Conservation (phyloP, 345 rosid species). For the Eutrema yunnanense region DNA sequence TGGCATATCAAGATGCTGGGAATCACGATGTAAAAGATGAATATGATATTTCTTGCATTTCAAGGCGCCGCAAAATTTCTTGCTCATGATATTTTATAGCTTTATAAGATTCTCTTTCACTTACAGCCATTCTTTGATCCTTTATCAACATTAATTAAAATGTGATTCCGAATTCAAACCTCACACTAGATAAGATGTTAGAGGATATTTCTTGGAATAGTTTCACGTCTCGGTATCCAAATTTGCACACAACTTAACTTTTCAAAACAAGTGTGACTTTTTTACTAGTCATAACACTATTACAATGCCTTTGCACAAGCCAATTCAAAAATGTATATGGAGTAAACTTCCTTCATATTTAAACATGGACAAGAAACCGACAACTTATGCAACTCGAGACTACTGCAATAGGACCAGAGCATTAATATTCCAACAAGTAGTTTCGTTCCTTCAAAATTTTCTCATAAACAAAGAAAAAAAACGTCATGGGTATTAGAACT, state of each 20-base stretch:
- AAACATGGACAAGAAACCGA: background rate
- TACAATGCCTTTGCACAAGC: background rate
- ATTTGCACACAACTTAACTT: background rate
- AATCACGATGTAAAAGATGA: too few relatives aligned
- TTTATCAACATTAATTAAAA: background rate
- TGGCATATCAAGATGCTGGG: too few relatives aligned
- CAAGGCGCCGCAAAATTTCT: slow-evolving; percentile 22
- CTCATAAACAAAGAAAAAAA: background rate
- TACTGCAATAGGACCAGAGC: background rate
- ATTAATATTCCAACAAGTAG: background rate
- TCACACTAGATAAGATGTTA: background rate
- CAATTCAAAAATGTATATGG: background rate
- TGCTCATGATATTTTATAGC: background rate
- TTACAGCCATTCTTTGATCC: background rate
- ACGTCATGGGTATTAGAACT: background rate
- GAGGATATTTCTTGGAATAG: background rate
- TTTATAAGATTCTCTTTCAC: slow-evolving; percentile 12
- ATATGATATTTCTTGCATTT: background rate
- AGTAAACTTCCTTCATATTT: background rate
- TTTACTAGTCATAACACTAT: background rate
- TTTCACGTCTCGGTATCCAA: background rate
- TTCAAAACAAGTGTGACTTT: background rate
- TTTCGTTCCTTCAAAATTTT: background rate
- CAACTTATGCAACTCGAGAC: background rate
- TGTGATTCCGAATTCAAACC: too few relatives aligned